Conservation (phyloP, 2,329 filamentous ascomycete genomes). For the Phoma sp. region DNA sequence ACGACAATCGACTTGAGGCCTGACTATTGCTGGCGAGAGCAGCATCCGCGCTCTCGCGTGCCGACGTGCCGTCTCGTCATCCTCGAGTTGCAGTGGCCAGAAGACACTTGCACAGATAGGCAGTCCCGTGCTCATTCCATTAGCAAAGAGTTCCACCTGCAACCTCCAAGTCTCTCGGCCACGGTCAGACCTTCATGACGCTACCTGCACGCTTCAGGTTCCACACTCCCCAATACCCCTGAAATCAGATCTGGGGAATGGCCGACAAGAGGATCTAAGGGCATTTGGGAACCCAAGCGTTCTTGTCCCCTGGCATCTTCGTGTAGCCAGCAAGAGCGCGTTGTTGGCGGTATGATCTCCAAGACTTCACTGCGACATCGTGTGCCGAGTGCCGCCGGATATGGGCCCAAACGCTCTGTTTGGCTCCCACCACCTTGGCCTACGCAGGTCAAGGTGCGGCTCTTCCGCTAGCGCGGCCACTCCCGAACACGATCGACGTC, state of each 20-base stretch:
- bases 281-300: neutral
- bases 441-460: constrained; percentile 24
- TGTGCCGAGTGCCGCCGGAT: constrained; percentile 12
- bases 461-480: constrained; percentile 26
- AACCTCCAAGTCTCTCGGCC: neutral
- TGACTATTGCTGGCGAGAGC: neutral
- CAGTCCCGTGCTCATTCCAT: neutral
- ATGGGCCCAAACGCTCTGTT: neutral
- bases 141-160: constrained; percentile 14
- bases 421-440: constrained; percentile 7
- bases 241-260: neutral
- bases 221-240: neutral
- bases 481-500: constrained; percentile 30
- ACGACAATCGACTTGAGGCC: too few species aligned
- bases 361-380: neutral
- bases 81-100: neutral
- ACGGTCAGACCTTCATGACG: neutral
- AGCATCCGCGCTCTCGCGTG: neutral
- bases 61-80: neutral
- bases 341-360: neutral
- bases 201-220: constrained; percentile 8
- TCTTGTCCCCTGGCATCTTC: neutral
- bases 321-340: neutral
- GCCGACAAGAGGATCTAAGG: neutral
- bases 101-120: neutral